Base-by-base conservation (phyloP, 257 asterid species). In the Jacaranda mimosifolia region DNA sequence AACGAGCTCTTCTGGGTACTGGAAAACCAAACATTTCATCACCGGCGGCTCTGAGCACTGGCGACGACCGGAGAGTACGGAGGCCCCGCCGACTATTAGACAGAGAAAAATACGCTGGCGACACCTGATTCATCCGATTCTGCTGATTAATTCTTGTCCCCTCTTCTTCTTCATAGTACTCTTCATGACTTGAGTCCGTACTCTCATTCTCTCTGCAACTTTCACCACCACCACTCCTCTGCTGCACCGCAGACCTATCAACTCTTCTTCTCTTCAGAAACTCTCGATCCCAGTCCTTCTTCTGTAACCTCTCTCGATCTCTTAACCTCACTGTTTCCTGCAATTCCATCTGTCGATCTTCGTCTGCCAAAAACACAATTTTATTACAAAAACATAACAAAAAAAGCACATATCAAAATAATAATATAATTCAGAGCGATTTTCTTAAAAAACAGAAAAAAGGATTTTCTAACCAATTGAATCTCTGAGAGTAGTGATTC, bases 1-100 rank as follows among this genome's bases (percentile, higher is more conserved):
- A 90, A 57, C 96, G 92, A 83, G 89, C 83, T 85, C 88, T 87
- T 70, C 89, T 86, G 7, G 92, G 96, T 26, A 90, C 69, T 35
- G 85, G 81, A 69, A 75, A 86, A 17, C 91, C 86, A 72, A 90
- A 64, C 66, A 86, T 68, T 69, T 87, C 92, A 77, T 87, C 88
- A 19, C 69, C 83, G 51, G 79, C 74, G 38, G 77, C 48, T 78
- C 78, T 58, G 49, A 74, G 71, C 73, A 55, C 85, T 76, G 91
- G 83, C 17, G 90, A 77, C 51, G 88, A 85, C 69, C 85, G 79
- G 65, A 79, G 75, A 43, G 82, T 65, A 51, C 84, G 89, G 72
- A 85, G 70, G 35, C 72, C 83, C 75, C 84, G 86, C 45, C 83
- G 84, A 74, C 66, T 84, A 81, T 69, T 86, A 0, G 84, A 74